Base-by-base conservation (phyloP, 2,329 filamentous ascomycete genomes). In the Neofusicoccum laricinum region DNA sequence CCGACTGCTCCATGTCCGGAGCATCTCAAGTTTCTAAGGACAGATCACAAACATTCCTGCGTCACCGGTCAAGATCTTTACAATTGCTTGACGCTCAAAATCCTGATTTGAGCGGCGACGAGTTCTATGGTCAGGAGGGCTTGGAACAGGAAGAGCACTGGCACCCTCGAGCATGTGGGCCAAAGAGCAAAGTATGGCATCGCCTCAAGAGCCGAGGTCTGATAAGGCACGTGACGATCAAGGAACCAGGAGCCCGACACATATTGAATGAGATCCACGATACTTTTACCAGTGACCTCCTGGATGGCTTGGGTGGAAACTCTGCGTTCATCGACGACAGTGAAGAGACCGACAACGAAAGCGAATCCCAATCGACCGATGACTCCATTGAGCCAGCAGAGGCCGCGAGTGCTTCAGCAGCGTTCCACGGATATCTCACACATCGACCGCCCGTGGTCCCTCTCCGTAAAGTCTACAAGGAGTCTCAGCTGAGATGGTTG, bases 191-290 rank as follows among this genome's bases (percentile, higher is more conserved):
- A 14, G 83, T 90, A 40, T 90, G 90, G 70, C 84, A 87, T 73
- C 84, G 91, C n/a, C 81, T 94, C n/a, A 84, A 83, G 66, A 93
- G 90, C 71, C 85, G 90, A 63, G 91, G 91, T 0, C 80, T 93
- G 10, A 83, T 93, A 45, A 86, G 86, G 69, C 86, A 81, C 1
- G 80, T 93, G 19, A 81, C 81, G 0, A 79, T 93, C 36, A 83
- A 80, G 43, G 85, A 86, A 0, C 80, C 86, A 0, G 89, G 90
- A 71, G 88, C 90, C 7, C 81, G 86, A 58, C 90, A 90, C 65
- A 86, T 93, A 4, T 85, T 90, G 64, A 77, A 83, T 43, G 86
- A 88, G 19, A 82, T 93, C 64, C 79, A 82, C 15, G 75, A 82
- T 21, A 86, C 87, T 0, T 93, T 93, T 73, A 84, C 82, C 1